phyloP scores from a whole-genome alignment of 352 stramenopile species.

The Phytophthora syringae region DNA sequence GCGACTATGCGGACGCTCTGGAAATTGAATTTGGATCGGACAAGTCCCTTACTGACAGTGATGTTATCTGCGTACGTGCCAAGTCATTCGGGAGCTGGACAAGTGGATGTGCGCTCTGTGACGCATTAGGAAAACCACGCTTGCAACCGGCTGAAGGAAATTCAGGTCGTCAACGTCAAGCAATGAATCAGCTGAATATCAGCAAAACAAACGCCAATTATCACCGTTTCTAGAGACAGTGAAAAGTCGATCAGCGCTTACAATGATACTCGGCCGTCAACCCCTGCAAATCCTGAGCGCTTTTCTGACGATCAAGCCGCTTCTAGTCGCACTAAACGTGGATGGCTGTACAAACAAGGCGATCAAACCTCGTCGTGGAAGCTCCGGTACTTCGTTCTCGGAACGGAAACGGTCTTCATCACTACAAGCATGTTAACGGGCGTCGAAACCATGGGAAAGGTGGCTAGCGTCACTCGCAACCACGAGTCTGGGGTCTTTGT shows the following conservation, averaged over 20 bases:
- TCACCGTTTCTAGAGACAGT: too few relatives aligned
- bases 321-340: slow-evolving; percentile 39
- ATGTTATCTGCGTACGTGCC: slow-evolving; percentile 50
- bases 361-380: slow-evolving; percentile 61
- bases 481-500: slow-evolving; percentile 41
- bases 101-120: slow-evolving; percentile 68
- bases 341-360: slow-evolving; percentile 73
- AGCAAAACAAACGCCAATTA: slow-evolving; percentile 24
- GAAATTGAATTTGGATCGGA: slow-evolving; percentile 67
- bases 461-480: slow-evolving; percentile 56
- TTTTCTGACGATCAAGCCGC: slow-evolving; percentile 12
- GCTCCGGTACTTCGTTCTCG: slow-evolving; percentile 73
- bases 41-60: slow-evolving; percentile 29
- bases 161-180: slow-evolving; percentile 9
- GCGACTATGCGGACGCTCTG: too few relatives aligned
- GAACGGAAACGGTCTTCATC: slow-evolving; percentile 51
- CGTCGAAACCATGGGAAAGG: slow-evolving; percentile 43
- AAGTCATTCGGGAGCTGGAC: slow-evolving; percentile 49
- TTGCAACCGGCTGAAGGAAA: slow-evolving; percentile 4
- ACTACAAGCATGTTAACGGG: slow-evolving; percentile 59
- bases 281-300: slow-evolving; percentile 11
- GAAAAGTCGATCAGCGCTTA: too few relatives aligned
- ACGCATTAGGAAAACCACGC: slow-evolving; percentile 41
- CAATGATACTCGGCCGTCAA: slow-evolving; percentile 13
- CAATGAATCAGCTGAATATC: slow-evolving; percentile 4